Conservation (phyloP, 495 filamentous ascomycete species). For the Trichocladium uniseriatum region DNA sequence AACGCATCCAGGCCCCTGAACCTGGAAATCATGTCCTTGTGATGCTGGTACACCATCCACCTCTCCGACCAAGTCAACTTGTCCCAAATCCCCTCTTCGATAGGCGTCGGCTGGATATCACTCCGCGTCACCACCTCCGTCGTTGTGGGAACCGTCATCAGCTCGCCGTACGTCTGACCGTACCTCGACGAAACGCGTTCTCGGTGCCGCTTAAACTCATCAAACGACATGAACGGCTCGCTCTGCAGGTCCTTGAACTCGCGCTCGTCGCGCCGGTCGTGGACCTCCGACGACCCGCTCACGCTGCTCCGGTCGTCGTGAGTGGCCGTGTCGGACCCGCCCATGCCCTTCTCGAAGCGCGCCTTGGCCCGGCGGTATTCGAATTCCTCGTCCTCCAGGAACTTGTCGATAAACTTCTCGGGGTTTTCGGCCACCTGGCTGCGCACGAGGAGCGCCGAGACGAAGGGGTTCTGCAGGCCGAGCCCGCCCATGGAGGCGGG, state of each 20-base stretch:
- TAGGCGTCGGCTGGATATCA: constrained; percentile 3
- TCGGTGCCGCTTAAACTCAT: constrained; percentile 39
- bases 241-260: constrained; percentile 11
- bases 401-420: constrained; percentile 12
- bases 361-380: constrained; percentile 40
- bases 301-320: neutral
- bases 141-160: constrained; percentile 3
- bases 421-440: constrained; percentile 6
- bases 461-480: constrained; percentile 47
- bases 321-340: too few relatives aligned
- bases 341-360: neutral
- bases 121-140: constrained; percentile 8
- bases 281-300: neutral
- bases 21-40: constrained; percentile 35
- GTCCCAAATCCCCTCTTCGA: constrained; percentile 2
- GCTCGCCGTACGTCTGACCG: constrained; percentile 6
- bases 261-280: neutral
- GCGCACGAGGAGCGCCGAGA: constrained; percentile 21
- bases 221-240: constrained; percentile 37
- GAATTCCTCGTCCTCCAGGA: constrained; percentile 17
- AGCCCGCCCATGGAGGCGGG: constrained; percentile 45
- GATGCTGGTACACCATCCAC: constrained; percentile 46
- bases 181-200: constrained; percentile 29
- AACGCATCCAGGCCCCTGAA: constrained; percentile 45
- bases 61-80: constrained; percentile 28